phyloP scores from a whole-genome alignment of 1,284 basidiomycete genomes.

The Malassezia globosa region DNA sequence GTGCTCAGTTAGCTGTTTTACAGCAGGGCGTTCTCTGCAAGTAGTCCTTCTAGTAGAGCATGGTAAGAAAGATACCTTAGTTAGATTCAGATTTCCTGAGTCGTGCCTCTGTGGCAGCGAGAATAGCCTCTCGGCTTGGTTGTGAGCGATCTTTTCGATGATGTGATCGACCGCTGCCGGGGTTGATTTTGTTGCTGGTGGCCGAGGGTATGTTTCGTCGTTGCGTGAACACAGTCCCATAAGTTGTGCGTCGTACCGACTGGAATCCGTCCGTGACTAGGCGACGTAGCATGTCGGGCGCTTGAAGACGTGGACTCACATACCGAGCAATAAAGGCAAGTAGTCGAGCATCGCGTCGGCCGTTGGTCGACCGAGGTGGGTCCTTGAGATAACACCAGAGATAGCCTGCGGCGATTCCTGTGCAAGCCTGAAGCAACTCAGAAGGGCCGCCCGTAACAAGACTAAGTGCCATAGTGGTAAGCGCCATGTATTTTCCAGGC shows the following conservation, averaged over 20 bases:
- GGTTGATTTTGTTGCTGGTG: background rate
- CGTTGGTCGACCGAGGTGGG: background rate
- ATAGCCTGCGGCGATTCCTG: slow-evolving; percentile 52
- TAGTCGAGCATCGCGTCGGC: background rate
- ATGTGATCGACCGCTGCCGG: too few species aligned
- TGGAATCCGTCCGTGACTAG: background rate
- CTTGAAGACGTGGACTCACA: background rate
- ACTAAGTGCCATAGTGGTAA: slow-evolving; percentile 61
- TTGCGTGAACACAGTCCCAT: background rate
- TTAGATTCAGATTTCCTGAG: background rate
- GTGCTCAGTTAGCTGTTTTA: slow-evolving; percentile 52
- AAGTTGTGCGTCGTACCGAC: background rate
- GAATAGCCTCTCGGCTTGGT: slow-evolving; percentile 7
- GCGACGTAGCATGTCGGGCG: background rate
- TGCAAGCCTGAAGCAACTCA: slow-evolving; percentile 55
- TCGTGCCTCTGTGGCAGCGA: slow-evolving; percentile 14
- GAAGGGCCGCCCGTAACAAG: slow-evolving; percentile 57
- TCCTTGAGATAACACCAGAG: slow-evolving; percentile 5
- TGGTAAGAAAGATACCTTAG: background rate
- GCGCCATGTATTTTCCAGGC: slow-evolving; percentile 61
- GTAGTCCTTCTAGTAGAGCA: slow-evolving; percentile 3
- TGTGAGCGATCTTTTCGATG: background rate
- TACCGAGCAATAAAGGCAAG: slow-evolving; percentile 4
- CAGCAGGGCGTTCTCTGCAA: slow-evolving; percentile 34
- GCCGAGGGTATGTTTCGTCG: background rate